These are phyloP conservation scores for Phylloporus sp. DNA, from an alignment of 768 basidiomycete genomes.

Conservation along the genomic window DNA sequence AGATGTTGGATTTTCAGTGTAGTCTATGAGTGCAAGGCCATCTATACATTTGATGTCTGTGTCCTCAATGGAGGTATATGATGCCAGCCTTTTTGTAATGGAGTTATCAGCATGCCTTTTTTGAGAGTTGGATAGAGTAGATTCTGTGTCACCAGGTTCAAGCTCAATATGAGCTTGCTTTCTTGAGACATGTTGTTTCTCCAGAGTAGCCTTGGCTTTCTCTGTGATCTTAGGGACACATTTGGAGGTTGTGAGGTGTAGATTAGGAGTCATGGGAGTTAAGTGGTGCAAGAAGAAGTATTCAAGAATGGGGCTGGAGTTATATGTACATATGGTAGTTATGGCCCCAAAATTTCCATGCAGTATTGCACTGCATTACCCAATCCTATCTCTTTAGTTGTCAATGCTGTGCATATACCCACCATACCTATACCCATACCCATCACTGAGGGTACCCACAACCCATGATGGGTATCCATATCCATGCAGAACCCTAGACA, in stretches of 20 bases:
- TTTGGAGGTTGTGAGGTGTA: background rate
- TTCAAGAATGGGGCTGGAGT: too few relatives aligned
- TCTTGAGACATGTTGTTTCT: background rate
- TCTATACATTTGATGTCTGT: background rate
- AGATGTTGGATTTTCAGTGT: too few relatives aligned
- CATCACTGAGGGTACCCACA: too few relatives aligned
- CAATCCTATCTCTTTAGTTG: too few relatives aligned
- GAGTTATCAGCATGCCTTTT: background rate
- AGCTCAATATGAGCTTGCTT: background rate
- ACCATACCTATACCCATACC: too few relatives aligned
- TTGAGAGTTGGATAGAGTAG: background rate
- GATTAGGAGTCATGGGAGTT: background rate
- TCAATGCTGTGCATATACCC: too few relatives aligned
- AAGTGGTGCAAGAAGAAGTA: background rate
- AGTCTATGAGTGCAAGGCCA: too few relatives aligned
- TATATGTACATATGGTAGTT: background rate
- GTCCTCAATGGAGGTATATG: background rate
- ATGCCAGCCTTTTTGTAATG: background rate
- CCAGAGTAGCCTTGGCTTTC: background rate
- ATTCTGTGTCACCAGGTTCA: background rate
- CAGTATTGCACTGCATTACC: background rate
- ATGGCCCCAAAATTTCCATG: background rate
- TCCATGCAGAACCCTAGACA: too few relatives aligned
- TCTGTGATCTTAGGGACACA: background rate
- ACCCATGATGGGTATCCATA: too few relatives aligned